Conservation (phyloP, 1,139 yeast genomes). For the Debaryomyces subglobosus region DNA sequence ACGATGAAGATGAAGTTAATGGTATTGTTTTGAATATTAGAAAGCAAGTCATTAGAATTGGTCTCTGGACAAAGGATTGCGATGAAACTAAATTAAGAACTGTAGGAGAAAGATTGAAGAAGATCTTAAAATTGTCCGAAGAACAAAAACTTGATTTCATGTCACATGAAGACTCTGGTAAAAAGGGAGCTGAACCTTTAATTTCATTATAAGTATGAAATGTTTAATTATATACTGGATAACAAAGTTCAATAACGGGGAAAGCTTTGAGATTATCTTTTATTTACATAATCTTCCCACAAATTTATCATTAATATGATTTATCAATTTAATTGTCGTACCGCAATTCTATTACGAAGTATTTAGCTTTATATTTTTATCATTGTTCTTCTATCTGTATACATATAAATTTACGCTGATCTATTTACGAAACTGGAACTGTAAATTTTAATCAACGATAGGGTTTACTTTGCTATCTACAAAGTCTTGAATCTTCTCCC, state of each 20-base stretch:
- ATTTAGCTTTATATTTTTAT: constrained; percentile 7
- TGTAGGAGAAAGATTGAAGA: constrained; percentile 86
- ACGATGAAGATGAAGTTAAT: constrained; percentile 86
- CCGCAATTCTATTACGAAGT: constrained; percentile 4
- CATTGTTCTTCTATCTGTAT: constrained; percentile 18
- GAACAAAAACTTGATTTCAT: constrained; percentile 76
- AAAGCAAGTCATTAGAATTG: constrained; percentile 80
- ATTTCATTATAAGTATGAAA: constrained; percentile 34
- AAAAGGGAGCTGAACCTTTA: constrained; percentile 47
- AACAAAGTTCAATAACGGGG: constrained; percentile 1
- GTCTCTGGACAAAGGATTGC: constrained; percentile 91
- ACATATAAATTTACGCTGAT: constrained; percentile 23
- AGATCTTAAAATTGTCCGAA: constrained; percentile 68
- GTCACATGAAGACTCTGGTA: constrained; percentile 60
- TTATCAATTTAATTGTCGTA: background rate
- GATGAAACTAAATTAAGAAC: constrained; percentile 62
- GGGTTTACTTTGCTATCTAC: constrained; percentile 46
- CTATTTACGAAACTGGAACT: constrained; percentile 11
- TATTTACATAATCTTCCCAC: background rate
- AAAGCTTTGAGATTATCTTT: background rate
- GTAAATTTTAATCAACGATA: constrained; percentile 30
- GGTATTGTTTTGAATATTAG: constrained; percentile 93
- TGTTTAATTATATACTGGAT: constrained; percentile 3
- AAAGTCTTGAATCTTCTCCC: constrained; percentile 68
- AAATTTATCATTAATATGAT: background rate